Base-by-base conservation (phyloP, 2,329 filamentous ascomycete species). In the Fusarium tuaranense region DNA sequence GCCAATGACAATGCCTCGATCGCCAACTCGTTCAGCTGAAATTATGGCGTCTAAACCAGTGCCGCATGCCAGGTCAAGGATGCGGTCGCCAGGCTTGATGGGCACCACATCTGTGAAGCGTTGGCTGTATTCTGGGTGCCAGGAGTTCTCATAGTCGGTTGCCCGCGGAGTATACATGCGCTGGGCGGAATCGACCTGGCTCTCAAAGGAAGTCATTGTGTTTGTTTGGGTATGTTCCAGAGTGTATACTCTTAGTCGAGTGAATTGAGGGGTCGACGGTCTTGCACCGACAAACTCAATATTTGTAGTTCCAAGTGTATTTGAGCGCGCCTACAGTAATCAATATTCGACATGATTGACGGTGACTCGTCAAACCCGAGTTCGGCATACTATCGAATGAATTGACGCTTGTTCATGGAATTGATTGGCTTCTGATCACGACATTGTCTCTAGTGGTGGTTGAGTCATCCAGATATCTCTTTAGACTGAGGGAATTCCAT, bases 51-150 rank as follows among this genome's bases (percentile, higher is more conserved):
- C 81, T 4, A 82, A 72, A 7, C 81, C 82, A 13, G 82, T 83
- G n/a, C 82, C 82, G 67, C 82, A 83, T 34, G 77, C 80, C n/a
- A 82, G 78, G 36, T 76, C 72, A 5, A 83, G 79, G 27, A 83
- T 69, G 25, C 68, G 73, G 44, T 82, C 68, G n/a, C 80, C 78
- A 1, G 75, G 57, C 16, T 68, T 64, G 18, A 82, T 51, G 7
- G 76, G 68, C 4, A 76, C 73, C 14, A 80, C 32, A 8, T 72
- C 66, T 69, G 81, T 78, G 68, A 83, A 80, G 13, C 81, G 76
- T 27, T 63, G 69, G n/a, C 78, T 80, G 62, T 80, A 83, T 5
- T 72, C 75, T 0, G 80, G 79, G 65, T 83, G 80, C 79, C 81
- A 83, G 6, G 80, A 83, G 39, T 81, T 70, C 53, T 83, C 79